These are phyloP conservation scores for Epichloe glyceriae DNA, from an alignment of 2,329 filamentous ascomycete genomes.

Conservation along the genomic window DNA sequence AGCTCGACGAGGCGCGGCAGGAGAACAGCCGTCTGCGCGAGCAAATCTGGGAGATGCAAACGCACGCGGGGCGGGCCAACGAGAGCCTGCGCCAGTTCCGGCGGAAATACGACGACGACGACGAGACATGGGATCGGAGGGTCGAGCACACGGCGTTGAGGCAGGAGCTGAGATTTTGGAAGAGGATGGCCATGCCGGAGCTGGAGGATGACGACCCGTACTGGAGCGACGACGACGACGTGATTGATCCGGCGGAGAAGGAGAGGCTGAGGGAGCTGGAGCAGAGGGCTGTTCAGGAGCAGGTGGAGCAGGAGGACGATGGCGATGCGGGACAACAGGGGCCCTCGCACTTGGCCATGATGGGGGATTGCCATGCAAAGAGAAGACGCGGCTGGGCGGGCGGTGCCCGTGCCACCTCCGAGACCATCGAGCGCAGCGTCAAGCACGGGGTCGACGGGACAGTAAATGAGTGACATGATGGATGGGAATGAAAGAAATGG, in stretches of 20 bases:
- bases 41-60: constrained; percentile 55
- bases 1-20: constrained; percentile 51
- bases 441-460: constrained; percentile 29
- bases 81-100: constrained; percentile 44
- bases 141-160: constrained; percentile 39
- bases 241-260: constrained; percentile 50
- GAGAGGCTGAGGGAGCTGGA: constrained; percentile 38
- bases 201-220: constrained; percentile 45
- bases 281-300: constrained; percentile 28
- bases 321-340: constrained; percentile 12
- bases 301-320: constrained; percentile 23
- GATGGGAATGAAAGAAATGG: neutral
- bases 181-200: constrained; percentile 50
- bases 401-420: constrained; percentile 18
- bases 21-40: constrained; percentile 51
- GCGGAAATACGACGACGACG: constrained; percentile 42
- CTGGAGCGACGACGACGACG: constrained; percentile 53
- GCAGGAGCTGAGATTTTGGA: constrained; percentile 53
- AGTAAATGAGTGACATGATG: constrained; percentile 8
- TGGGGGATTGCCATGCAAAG: constrained; percentile 29
- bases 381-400: constrained; percentile 18
- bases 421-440: constrained; percentile 27
- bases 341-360: constrained; percentile 11
- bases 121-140: constrained; percentile 37
- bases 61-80: constrained; percentile 45